A percentile compares a stretch with the other conserved stretches of the same genome.
These are phyloP conservation scores for Talaromyces pinophilus DNA, from an alignment of 2,329 filamentous ascomycete genomes.

Conservation along the genomic window DNA sequence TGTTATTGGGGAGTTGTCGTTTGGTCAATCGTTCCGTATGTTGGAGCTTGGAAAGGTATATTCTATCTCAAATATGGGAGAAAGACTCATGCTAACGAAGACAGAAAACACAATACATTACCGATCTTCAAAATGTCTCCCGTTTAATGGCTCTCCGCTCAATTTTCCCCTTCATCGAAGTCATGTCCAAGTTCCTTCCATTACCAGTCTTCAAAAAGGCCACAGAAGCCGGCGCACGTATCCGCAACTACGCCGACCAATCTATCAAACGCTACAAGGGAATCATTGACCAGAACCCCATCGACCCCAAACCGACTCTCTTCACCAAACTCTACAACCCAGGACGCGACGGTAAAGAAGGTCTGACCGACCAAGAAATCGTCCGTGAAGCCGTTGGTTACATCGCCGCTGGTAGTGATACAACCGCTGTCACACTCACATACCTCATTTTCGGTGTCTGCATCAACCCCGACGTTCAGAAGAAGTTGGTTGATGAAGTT, in stretches of 20 bases:
- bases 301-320: conserved; percentile 37
- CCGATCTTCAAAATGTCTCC: conserved; percentile 34
- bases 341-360: conserved; percentile 25
- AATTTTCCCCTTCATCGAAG: conserved; percentile 31
- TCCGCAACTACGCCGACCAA: conserved; percentile 30
- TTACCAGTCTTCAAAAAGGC: conserved; percentile 29
- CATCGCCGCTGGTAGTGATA: conserved; percentile 56
- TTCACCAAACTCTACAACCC: conserved; percentile 41
- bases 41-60: conserved; percentile 53
- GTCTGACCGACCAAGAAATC: conserved; percentile 39
- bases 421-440: conserved; percentile 53
- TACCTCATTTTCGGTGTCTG: conserved; percentile 47
- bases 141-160: conserved; percentile 8
- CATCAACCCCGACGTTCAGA: conserved; percentile 37
- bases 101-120: conserved; percentile 48
- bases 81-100: neutral
- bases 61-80: neutral
- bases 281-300: conserved; percentile 25
- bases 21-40: conserved; percentile 58
- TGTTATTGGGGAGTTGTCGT: conserved; percentile 55
- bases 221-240: conserved; percentile 26
- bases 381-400: conserved; percentile 44
- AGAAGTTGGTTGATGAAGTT: conserved; percentile 53
- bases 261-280: conserved; percentile 32
- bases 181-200: conserved; percentile 28